Base-by-base conservation (phyloP, 1,284 basidiomycete species). In the Trametes polyzona region DNA sequence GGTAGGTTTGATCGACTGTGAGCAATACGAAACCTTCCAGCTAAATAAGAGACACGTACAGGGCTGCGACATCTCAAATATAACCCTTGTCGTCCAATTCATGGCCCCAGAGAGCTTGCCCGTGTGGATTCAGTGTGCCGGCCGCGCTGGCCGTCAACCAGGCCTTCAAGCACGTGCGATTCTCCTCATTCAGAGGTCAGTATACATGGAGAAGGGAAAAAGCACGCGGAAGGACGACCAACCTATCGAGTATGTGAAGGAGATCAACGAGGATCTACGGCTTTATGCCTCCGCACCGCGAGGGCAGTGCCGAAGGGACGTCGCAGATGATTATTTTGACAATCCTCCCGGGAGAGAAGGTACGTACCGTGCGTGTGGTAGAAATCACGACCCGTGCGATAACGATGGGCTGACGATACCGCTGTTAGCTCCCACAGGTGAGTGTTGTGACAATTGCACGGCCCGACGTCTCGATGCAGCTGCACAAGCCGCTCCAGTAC, bases 21-120 rank as follows among this genome's bases (percentile, higher is more conserved):
- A n/a, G n/a, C n/a, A n/a, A n/a, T n/a, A n/a, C n/a, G n/a, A n/a
- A n/a, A n/a, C n/a, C n/a, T n/a, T n/a, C n/a, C n/a, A n/a, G n/a
- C n/a, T n/a, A n/a, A n/a, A n/a, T n/a, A n/a, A n/a, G n/a, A n/a
- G n/a, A n/a, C n/a, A n/a, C n/a, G n/a, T n/a, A n/a, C 33, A 63
- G 63, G 66, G 66, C 3, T 42, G 61, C 16, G 67, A 69, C 42
- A 62, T 70, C 11, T 53, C 54, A 0, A 60, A 67, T 29, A 55
- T 69, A 5, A 39, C n/a, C 0, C 50, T 52, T 14, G 57, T 60
- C 4, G 50, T 65, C 0, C 64, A 69, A 33, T 64, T 65, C 50
- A 52, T 53, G 26, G 51, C 51, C 1, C 59, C 65, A 1, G 29
- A 35, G n/a, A 59, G 58, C 0, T 42, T 68, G 9, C 55, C 53